Percentiles rank a stretch among this genome's conserved stretches.
Conservation (phyloP, 768 basidiomycete genomes). For the Amyloporia xantha region DNA sequence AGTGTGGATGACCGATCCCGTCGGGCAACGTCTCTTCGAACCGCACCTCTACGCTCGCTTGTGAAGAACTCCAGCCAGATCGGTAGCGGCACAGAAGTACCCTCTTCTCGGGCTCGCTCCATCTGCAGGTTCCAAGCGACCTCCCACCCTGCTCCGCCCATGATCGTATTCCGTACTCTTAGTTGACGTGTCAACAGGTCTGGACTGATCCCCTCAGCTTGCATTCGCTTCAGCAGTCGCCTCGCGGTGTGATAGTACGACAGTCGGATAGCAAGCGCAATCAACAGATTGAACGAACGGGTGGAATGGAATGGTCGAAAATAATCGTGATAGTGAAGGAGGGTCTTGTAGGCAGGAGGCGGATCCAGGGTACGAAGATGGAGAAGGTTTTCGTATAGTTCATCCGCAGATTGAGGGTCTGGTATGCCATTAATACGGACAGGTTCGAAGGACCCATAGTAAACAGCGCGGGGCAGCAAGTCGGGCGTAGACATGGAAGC, state of each 20-base stretch:
- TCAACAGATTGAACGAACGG: constrained; percentile 38
- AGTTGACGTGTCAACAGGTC: constrained; percentile 54
- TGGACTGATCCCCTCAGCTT: constrained; percentile 30
- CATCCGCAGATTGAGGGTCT: neutral
- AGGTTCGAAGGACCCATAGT: neutral
- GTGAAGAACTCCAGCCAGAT: constrained; percentile 59
- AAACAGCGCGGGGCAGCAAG: constrained; percentile 3
- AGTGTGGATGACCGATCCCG: no score
- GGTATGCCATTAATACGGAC: neutral
- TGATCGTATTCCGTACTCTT: constrained; percentile 49
- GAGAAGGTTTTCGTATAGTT: constrained; percentile 32
- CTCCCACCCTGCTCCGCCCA: constrained; percentile 45
- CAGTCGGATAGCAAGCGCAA: constrained; percentile 43
- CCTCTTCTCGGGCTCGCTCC: constrained; percentile 4
- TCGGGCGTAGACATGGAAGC: constrained; percentile 5
- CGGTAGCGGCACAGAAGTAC: constrained; percentile 27
- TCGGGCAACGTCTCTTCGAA: no score
- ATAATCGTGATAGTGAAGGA: constrained; percentile 45
- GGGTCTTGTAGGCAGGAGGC: constrained; percentile 28
- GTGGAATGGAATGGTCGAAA: constrained; percentile 30
- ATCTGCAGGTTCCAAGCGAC: constrained; percentile 40
- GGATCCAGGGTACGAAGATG: constrained; percentile 7
- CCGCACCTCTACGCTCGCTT: no score
- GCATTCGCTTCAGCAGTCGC: constrained; percentile 44
- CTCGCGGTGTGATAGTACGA: constrained; percentile 40